A percentile compares a stretch with the other conserved stretches of the same genome.
Evolutionary conservation across 108 stramenopile genomes (phyloP).

Genomic region (Cyclostephanos invisitatus): DNA sequence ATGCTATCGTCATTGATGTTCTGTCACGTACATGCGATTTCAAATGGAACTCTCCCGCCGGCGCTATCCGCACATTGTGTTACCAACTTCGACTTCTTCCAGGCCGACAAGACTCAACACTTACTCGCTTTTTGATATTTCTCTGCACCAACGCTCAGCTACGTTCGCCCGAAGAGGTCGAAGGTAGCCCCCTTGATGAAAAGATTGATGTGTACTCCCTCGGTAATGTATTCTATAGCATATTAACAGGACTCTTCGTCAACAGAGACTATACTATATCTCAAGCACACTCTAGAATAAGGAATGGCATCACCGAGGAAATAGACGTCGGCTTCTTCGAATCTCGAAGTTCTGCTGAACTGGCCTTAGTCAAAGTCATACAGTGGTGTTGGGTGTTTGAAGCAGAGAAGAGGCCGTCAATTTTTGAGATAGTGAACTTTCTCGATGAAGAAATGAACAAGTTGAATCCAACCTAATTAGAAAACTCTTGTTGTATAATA

Average conservation of each 20-base stretch:
- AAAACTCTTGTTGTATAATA: not conserved
- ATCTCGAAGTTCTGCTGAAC: slow-evolving; percentile 40
- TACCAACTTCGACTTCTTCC: not conserved
- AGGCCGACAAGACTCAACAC: not conserved
- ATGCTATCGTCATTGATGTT: not conserved
- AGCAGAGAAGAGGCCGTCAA: slow-evolving; percentile 47
- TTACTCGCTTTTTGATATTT: not conserved
- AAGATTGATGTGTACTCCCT: slow-evolving; percentile 67
- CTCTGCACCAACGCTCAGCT: slow-evolving; percentile 23
- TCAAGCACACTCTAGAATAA: slow-evolving; percentile 13
- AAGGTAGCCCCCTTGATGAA: slow-evolving; percentile 56
- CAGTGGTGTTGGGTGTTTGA: slow-evolving; percentile 42
- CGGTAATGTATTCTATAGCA: slow-evolving; percentile 60
- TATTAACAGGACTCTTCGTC: slow-evolving; percentile 51
- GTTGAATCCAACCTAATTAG: not conserved
- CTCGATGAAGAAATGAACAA: slow-evolving; percentile 4
- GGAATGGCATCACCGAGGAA: slow-evolving; percentile 25
- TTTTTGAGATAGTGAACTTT: slow-evolving; percentile 9
- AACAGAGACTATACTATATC: not conserved
- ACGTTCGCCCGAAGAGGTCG: slow-evolving; percentile 71
- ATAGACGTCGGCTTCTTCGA: slow-evolving; percentile 45
- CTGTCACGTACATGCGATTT: not conserved
- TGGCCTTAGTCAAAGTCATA: slow-evolving; percentile 43
- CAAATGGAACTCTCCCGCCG: not conserved
- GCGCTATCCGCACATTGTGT: not conserved